Percentiles rank a stretch among this genome's conserved stretches.
Evolutionary conservation across 495 filamentous ascomycete species (phyloP).

Genomic region (Aeminium ludgeri): DNA sequence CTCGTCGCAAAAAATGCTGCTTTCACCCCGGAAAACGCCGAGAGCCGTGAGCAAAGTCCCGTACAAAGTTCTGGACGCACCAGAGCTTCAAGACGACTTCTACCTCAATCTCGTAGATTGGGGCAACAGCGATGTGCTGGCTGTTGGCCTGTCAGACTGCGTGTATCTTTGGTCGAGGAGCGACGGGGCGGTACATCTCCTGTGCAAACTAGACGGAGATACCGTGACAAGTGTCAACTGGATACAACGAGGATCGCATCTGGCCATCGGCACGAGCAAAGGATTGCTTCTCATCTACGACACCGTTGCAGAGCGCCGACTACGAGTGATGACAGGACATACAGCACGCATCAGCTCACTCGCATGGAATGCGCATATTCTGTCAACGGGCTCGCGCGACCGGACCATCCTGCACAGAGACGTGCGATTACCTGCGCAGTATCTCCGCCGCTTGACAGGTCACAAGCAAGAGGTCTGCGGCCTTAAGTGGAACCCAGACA

Average conservation of each 20-base stretch:
- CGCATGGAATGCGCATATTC: slow-evolving; percentile 95
- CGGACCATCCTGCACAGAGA: slow-evolving; percentile 88
- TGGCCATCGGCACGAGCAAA: slow-evolving; percentile 85
- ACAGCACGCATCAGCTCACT: slow-evolving; percentile 78
- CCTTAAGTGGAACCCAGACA: slow-evolving; percentile 91
- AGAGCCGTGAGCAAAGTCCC: slow-evolving; percentile 87
- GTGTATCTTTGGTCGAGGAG: slow-evolving; percentile 99
- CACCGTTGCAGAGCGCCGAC: slow-evolving; percentile 61
- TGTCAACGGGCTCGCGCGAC: slow-evolving; percentile 89
- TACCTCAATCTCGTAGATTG: slow-evolving; percentile 95
- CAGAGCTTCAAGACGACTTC: slow-evolving; percentile 91
- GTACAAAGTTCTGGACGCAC: slow-evolving; percentile 93
- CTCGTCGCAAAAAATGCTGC: slow-evolving; percentile 75
- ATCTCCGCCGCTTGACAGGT: slow-evolving; percentile 64
- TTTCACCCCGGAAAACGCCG: slow-evolving; percentile 74
- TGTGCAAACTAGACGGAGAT: slow-evolving; percentile 86
- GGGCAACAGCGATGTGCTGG: slow-evolving; percentile 88
- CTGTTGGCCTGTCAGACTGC: slow-evolving; percentile 76
- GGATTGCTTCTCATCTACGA: slow-evolving; percentile 97
- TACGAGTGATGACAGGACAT: slow-evolving; percentile 93
- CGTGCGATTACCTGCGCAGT: slow-evolving; percentile 84
- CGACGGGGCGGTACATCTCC: slow-evolving; percentile 69
- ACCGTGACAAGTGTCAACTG: slow-evolving; percentile 91
- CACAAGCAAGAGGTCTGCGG: slow-evolving; percentile 99
- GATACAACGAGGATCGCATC: slow-evolving; percentile 90